phyloP scores from a whole-genome alignment of 768 basidiomycete species.

The Boletales sp. region DNA sequence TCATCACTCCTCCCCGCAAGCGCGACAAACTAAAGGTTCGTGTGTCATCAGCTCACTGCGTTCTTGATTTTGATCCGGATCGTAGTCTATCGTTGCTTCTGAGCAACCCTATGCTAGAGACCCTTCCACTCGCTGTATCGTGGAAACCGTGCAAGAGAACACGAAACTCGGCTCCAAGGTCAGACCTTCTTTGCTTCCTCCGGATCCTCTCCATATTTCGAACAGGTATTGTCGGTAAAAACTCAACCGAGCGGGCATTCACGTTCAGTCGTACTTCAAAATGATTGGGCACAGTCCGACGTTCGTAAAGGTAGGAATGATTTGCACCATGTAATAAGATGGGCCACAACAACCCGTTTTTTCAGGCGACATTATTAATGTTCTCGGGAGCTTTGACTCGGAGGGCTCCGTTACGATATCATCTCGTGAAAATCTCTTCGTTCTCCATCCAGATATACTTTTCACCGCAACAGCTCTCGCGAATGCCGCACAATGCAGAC shows the following conservation, averaged over 20 bases:
- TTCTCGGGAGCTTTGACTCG: conserved; percentile 50
- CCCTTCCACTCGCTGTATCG: conserved; percentile 53
- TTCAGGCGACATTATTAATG: conserved; percentile 79
- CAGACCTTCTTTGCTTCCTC: background rate
- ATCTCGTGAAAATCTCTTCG: conserved; percentile 62
- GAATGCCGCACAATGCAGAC: conserved; percentile 74
- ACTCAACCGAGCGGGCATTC: conserved; percentile 36
- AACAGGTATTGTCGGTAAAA: conserved; percentile 50
- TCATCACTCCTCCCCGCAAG: conserved; percentile 45
- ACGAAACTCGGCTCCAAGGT: conserved; percentile 25
- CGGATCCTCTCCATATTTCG: background rate
- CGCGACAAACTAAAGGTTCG: conserved; percentile 19
- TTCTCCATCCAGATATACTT: conserved; percentile 90
- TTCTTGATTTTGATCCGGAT: conserved; percentile 2
- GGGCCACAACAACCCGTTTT: background rate
- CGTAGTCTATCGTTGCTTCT: conserved; percentile 10
- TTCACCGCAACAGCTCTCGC: conserved; percentile 88
- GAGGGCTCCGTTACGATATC: conserved; percentile 55
- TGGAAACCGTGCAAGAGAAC: conserved; percentile 43
- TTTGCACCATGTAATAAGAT: background rate
- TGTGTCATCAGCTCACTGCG: background rate
- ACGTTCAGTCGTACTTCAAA: conserved; percentile 57
- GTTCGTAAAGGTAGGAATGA: conserved; percentile 51
- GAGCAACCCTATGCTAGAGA: conserved; percentile 26
- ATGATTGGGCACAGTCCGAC: conserved; percentile 74